Percentiles rank a stretch among this genome's conserved stretches.
These are phyloP conservation scores for Ganoderma meredithae DNA, from an alignment of 1,284 basidiomycete species.

Conservation along the genomic window DNA sequence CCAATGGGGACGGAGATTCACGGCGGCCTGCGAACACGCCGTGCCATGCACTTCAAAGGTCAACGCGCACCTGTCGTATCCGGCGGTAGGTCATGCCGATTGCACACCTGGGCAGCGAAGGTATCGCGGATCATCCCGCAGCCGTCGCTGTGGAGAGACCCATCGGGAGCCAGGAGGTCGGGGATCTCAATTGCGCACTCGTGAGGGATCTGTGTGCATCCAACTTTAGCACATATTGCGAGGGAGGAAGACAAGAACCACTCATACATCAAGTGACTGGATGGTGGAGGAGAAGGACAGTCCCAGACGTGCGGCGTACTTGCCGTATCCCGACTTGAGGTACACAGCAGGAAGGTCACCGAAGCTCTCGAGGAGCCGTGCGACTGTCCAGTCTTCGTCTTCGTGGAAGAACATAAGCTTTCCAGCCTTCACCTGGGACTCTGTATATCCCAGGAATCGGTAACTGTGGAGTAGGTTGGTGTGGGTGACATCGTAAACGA, in stretches of 20 bases:
- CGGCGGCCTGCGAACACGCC: not conserved
- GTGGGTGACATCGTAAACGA: not conserved
- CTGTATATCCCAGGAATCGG: slow-evolving; percentile 34
- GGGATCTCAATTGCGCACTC: slow-evolving; percentile 25
- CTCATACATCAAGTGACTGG: slow-evolving; percentile 31
- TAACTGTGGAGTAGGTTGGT: slow-evolving; percentile 26
- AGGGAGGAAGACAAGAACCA: not conserved
- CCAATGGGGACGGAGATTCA: no score
- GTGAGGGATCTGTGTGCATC: slow-evolving; percentile 22
- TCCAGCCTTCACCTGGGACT: slow-evolving; percentile 33
- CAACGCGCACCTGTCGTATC: slow-evolving; percentile 30
- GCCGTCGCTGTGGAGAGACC: slow-evolving; percentile 35
- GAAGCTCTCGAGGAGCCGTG: slow-evolving; percentile 25
- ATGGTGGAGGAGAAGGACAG: slow-evolving; percentile 37
- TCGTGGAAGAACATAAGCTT: slow-evolving; percentile 36
- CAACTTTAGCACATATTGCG: not conserved
- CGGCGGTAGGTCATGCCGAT: slow-evolving; percentile 19
- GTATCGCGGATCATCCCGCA: slow-evolving; percentile 36
- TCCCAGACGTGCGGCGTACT: slow-evolving; percentile 35
- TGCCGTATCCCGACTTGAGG: slow-evolving; percentile 32
- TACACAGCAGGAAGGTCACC: slow-evolving; percentile 34
- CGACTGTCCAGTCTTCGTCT: slow-evolving; percentile 32
- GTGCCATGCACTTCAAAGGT: not conserved
- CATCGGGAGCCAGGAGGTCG: slow-evolving; percentile 29
- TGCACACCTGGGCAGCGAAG: slow-evolving; percentile 30